These are phyloP conservation scores for Boletus sp. DNA, from an alignment of 1,284 basidiomycete species.

Conservation along the genomic window DNA sequence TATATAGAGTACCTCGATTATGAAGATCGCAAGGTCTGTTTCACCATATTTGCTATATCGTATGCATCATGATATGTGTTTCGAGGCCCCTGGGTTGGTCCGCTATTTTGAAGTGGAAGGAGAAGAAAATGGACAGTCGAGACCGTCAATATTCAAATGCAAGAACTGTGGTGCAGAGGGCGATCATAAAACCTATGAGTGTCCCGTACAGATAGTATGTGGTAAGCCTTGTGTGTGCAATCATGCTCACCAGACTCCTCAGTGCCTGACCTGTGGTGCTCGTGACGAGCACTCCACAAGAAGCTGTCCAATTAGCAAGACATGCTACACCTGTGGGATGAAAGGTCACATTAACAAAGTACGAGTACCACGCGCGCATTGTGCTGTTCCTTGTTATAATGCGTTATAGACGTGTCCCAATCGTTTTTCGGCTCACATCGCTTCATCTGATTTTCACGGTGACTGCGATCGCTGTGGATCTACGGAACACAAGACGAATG, in stretches of 20 bases:
- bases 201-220: slow-evolving; percentile 65
- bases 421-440: slow-evolving; percentile 37
- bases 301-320: slow-evolving; percentile 81
- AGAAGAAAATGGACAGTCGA: slow-evolving; percentile 36
- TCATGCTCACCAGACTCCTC: slow-evolving; percentile 4
- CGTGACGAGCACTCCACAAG: slow-evolving; percentile 81
- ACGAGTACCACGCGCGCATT: slow-evolving; percentile 16
- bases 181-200: slow-evolving; percentile 59
- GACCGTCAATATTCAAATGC: slow-evolving; percentile 52
- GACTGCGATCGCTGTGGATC: slow-evolving; percentile 80
- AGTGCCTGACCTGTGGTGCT: slow-evolving; percentile 88
- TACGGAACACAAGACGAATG: slow-evolving; percentile 62
- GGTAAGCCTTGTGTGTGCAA: background rate
- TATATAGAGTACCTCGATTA: slow-evolving; percentile 74
- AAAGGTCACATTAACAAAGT: slow-evolving; percentile 80
- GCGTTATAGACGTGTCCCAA: slow-evolving; percentile 70
- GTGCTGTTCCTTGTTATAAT: slow-evolving; percentile 5
- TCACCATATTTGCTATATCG: background rate
- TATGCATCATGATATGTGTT: slow-evolving; percentile 9
- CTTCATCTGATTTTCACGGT: slow-evolving; percentile 33
- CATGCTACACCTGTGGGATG: slow-evolving; percentile 83
- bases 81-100: slow-evolving; percentile 40
- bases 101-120: slow-evolving; percentile 59
- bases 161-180: slow-evolving; percentile 71
- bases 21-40: slow-evolving; percentile 55